Conservation (phyloP, 441 rosid genomes). For the Populus tomentosa region DNA sequence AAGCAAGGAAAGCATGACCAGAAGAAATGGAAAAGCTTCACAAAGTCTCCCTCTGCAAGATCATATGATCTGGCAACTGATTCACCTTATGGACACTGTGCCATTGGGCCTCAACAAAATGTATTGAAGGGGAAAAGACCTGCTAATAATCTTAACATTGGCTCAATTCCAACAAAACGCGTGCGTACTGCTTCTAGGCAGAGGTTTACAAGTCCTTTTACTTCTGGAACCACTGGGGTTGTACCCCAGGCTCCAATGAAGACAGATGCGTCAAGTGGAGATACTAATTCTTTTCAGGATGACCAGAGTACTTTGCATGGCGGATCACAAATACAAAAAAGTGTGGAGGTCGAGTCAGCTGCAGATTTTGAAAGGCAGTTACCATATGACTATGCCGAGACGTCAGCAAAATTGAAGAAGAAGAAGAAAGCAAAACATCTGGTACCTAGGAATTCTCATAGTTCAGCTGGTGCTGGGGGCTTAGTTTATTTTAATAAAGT, state of each 20-base stretch:
- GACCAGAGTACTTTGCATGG: constrained; percentile 86
- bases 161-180: constrained; percentile 87
- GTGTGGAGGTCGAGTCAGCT: constrained; percentile 82
- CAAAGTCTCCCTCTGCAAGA: constrained; percentile 50
- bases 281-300: constrained; percentile 95
- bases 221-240: constrained; percentile 52
- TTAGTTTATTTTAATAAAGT: constrained; percentile 11
- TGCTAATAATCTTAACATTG: constrained; percentile 49
- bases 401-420: constrained; percentile 74
- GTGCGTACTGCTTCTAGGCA: constrained; percentile 92
- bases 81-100: constrained; percentile 45
- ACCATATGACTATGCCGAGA: constrained; percentile 75
- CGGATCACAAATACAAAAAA: constrained; percentile 68
- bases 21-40: constrained; percentile 58
- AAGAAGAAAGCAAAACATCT: constrained; percentile 69
- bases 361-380: constrained; percentile 69
- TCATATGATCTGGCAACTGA: constrained; percentile 67
- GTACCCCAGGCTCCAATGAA: constrained; percentile 44
- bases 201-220: constrained; percentile 64
- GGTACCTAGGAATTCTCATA: constrained; percentile 41
- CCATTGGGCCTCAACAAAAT: constrained; percentile 50
- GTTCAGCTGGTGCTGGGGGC: constrained; percentile 11
- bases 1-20: constrained; percentile 51
- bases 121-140: constrained; percentile 62
- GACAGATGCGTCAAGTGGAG: constrained; percentile 98